Evolutionary conservation across 2,329 filamentous ascomycete genomes (phyloP).

Genomic region (Phyllosticta paracitricarpa): DNA sequence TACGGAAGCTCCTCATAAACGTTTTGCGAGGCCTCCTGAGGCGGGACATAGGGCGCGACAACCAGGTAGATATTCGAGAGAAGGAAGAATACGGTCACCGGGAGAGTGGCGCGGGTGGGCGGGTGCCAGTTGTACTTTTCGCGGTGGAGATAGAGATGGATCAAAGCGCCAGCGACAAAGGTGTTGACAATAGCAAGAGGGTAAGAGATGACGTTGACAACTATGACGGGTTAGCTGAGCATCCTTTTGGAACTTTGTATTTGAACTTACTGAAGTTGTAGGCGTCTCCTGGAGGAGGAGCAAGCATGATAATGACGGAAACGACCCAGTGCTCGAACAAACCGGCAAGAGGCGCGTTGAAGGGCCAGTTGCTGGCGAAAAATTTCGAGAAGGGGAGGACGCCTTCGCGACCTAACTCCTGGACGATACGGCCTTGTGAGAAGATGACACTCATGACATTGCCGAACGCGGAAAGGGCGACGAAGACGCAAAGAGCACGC

Average conservation of each 20-base stretch:
- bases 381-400: constrained; percentile 53
- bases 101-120: constrained; percentile 40
- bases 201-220: constrained; percentile 49
- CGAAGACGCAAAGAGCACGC: constrained; percentile 53
- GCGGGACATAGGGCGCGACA: constrained; percentile 43
- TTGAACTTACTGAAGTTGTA: constrained; percentile 49
- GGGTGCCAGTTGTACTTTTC: constrained; percentile 38
- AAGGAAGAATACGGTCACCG: constrained; percentile 43
- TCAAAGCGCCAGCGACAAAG: constrained; percentile 40
- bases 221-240: constrained; percentile 1
- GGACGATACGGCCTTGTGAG: constrained; percentile 55
- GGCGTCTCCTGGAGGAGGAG: constrained; percentile 56
- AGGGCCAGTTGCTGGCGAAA: constrained; percentile 55
- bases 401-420: constrained; percentile 56
- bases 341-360: constrained; percentile 51
- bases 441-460: constrained; percentile 61
- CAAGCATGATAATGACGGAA: constrained; percentile 55
- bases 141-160: constrained; percentile 36
- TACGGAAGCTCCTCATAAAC: constrained; percentile 45
- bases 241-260: neutral
- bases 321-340: constrained; percentile 56
- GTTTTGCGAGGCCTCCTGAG: constrained; percentile 33
- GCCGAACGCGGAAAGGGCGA: constrained; percentile 57
- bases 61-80: constrained; percentile 44
- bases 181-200: constrained; percentile 49